phyloP scores from a whole-genome alignment of 192 early-diverging fungal genomes.

The Coemansia sp. region DNA sequence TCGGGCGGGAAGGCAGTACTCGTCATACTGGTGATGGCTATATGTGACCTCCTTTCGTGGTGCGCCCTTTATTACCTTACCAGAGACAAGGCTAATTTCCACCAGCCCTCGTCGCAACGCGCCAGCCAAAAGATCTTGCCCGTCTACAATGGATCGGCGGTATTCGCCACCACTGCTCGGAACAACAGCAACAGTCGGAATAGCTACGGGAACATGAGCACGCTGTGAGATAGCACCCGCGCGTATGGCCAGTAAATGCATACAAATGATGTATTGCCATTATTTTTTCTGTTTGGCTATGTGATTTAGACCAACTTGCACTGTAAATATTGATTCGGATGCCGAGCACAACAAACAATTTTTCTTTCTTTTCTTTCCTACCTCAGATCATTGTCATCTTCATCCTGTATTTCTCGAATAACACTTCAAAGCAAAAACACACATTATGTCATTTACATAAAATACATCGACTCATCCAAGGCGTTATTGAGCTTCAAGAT shows the following conservation, averaged over 20 bases:
- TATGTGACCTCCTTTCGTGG: constrained; percentile 33
- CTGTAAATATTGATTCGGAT: no score
- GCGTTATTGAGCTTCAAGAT: background rate
- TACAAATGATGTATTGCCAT: no score
- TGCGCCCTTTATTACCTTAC: constrained; percentile 18
- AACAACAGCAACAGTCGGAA: background rate
- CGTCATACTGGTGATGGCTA: constrained; percentile 4
- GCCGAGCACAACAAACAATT: no score
- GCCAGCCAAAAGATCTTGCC: background rate
- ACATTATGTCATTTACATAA: background rate
- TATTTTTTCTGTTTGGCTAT: no score
- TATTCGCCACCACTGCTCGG: background rate
- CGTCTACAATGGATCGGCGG: background rate
- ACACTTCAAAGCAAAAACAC: no score
- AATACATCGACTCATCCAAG: background rate
- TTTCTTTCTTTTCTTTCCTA: no score
- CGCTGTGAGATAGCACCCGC: background rate
- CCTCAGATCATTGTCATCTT: no score
- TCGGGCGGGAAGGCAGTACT: constrained; percentile 12
- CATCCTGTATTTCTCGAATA: no score
- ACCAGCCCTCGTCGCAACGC: background rate
- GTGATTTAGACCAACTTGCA: no score
- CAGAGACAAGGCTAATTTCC: constrained; percentile 1
- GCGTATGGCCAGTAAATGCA: no score
- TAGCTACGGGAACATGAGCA: background rate